Conservation (phyloP, 768 basidiomycete species). For the Naganishia antarctica region DNA sequence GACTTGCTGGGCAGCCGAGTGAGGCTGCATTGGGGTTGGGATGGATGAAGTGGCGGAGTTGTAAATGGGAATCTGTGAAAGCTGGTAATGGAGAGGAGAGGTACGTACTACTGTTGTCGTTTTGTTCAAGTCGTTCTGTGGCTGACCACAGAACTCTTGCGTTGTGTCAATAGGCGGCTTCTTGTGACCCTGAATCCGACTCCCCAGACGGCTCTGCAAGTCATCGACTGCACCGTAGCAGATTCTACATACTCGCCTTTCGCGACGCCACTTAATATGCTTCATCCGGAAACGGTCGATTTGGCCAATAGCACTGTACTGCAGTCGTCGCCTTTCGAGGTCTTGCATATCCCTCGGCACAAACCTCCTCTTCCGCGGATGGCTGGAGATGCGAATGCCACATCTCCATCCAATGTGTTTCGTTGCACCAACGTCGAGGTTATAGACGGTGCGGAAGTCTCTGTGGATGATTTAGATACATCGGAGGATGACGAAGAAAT, state of each 20-base stretch:
- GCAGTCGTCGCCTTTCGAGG: conserved; percentile 6
- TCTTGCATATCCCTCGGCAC: conserved; percentile 10
- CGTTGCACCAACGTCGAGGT: background rate
- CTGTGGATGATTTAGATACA: background rate
- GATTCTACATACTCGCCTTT: background rate
- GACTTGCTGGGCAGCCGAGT: background rate
- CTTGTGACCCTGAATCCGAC: conserved; percentile 1
- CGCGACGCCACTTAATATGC: conserved; percentile 2
- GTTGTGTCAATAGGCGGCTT: background rate
- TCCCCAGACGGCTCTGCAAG: conserved; percentile 8
- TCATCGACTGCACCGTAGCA: conserved; percentile 2
- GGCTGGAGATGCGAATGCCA: background rate
- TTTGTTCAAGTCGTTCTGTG: background rate
- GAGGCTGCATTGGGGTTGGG: conserved; percentile 7
- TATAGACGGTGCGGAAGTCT: background rate
- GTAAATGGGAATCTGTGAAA: conserved; percentile 4
- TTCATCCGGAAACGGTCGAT: conserved; percentile 12
- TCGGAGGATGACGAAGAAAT: background rate
- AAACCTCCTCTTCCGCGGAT: background rate
- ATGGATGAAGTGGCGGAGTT: conserved; percentile 14
- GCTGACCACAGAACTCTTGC: no score
- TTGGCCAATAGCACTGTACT: conserved; percentile 10
- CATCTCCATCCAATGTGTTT: background rate
- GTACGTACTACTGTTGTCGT: background rate
- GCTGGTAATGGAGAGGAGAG: background rate